Evolutionary conservation across 2,329 filamentous ascomycete species (phyloP).

Genomic region (Hymenoscyphus linearis): DNA sequence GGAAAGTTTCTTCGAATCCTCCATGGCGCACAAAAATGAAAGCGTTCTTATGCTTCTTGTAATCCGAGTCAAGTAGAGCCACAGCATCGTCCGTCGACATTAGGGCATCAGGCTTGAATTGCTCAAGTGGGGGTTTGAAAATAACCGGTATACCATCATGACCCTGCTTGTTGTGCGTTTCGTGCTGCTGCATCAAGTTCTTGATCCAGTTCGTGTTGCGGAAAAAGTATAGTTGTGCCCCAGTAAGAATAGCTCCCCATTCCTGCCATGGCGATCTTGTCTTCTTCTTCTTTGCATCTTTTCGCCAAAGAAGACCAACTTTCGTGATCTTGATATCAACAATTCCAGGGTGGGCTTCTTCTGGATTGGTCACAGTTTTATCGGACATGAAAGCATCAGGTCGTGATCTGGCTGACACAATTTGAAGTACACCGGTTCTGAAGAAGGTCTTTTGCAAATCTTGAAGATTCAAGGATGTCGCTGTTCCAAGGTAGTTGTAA

Average conservation of each 20-base stretch:
- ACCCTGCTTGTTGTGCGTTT: constrained; percentile 72
- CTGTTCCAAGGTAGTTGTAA: constrained; percentile 80
- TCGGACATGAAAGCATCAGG: constrained; percentile 94
- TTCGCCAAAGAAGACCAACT: constrained; percentile 90
- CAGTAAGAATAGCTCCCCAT: constrained; percentile 94
- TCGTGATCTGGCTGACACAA: constrained; percentile 86
- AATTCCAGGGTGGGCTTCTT: constrained; percentile 83
- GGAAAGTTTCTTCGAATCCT: constrained; percentile 80
- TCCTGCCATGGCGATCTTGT: constrained; percentile 96
- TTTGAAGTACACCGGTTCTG: constrained; percentile 86
- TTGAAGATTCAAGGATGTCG: constrained; percentile 68
- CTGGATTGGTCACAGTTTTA: constrained; percentile 75
- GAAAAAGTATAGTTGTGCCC: constrained; percentile 97
- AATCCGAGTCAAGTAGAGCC: constrained; percentile 76
- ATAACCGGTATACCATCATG: constrained; percentile 72
- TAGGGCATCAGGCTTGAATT: constrained; percentile 89
- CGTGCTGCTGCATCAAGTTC: constrained; percentile 81
- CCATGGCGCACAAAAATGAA: constrained; percentile 87
- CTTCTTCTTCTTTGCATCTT: constrained; percentile 90
- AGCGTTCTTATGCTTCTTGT: constrained; percentile 93
- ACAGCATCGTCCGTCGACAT: constrained; percentile 94
- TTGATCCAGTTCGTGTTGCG: constrained; percentile 91
- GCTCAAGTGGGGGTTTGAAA: constrained; percentile 82
- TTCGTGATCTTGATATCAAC: constrained; percentile 98
- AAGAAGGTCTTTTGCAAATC: constrained; percentile 86